Conservation (phyloP, 345 rosid species). For the Syzygium aqueum region DNA sequence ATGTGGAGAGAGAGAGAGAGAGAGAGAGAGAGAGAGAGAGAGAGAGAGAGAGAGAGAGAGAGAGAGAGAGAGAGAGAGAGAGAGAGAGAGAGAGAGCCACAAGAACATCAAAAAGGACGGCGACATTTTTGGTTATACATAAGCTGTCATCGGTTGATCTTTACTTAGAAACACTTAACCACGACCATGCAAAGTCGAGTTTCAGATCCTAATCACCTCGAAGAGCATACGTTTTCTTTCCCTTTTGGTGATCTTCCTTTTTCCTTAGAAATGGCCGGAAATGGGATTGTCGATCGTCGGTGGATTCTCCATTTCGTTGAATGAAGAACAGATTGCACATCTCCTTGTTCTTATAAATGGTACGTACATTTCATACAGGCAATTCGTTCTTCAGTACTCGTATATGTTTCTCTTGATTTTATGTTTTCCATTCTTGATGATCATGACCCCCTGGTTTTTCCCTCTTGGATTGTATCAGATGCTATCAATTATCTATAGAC, state of each 20-base stretch:
- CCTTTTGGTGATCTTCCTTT: neutral
- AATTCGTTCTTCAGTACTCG: neutral
- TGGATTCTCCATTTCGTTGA: neutral
- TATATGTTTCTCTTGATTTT: neutral
- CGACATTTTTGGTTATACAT: conserved; percentile 8
- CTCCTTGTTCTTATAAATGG: neutral
- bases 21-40: neutral
- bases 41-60: neutral
- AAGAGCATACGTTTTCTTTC: neutral
- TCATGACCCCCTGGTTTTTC: neutral
- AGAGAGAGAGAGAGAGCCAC: conserved; percentile 20
- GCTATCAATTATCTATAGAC: neutral
- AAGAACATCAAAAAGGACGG: conserved; percentile 20
- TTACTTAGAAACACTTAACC: neutral
- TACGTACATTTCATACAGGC: neutral
- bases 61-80: neutral
- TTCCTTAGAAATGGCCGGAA: neutral
- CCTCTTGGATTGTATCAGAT: neutral
- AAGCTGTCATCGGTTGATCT: neutral
- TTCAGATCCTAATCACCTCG: neutral
- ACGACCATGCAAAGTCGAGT: neutral
- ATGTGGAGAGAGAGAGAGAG: neutral
- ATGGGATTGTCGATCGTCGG: neutral
- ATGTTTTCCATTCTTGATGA: neutral
- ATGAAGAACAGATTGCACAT: neutral